Conservation (phyloP, 495 filamentous ascomycete genomes). For the Xylona heveae region DNA sequence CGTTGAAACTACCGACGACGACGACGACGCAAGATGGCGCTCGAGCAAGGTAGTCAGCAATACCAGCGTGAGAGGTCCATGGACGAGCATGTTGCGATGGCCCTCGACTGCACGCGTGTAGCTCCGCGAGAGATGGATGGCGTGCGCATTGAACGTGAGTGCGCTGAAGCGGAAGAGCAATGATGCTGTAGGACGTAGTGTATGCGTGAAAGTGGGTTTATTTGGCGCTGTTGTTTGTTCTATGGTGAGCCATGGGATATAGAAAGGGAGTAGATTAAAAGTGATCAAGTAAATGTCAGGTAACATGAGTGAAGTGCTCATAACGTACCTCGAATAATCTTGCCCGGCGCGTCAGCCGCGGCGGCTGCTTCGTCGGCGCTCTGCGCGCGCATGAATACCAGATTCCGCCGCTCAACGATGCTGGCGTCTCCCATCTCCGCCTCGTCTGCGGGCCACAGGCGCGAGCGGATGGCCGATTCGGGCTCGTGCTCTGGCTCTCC, state of each 20-base stretch:
- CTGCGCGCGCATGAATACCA: constrained; percentile 37
- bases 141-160: constrained; percentile 69
- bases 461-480: constrained; percentile 16
- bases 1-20: constrained; percentile 2
- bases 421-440: constrained; percentile 17
- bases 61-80: constrained; percentile 64
- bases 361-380: constrained; percentile 12
- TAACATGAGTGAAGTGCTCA: constrained; percentile 8
- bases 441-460: constrained; percentile 24
- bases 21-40: constrained; percentile 20
- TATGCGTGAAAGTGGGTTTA: constrained; percentile 35
- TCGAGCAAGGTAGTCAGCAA: constrained; percentile 47
- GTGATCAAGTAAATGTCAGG: constrained; percentile 7
- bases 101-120: constrained; percentile 55
- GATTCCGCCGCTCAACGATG: constrained; percentile 29
- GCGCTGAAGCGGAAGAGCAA: constrained; percentile 74
- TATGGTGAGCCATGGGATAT: no score
- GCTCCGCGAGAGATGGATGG: constrained; percentile 57
- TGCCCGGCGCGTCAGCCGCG: constrained; percentile 4
- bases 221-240: constrained; percentile 10
- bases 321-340: constrained; percentile 10
- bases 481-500: constrained; percentile 16
- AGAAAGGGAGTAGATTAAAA: constrained; percentile 7
- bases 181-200: constrained; percentile 34
- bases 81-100: constrained; percentile 53